Conservation (phyloP, 2,329 filamentous ascomycete genomes). For the Calonectria hongkongensis region DNA sequence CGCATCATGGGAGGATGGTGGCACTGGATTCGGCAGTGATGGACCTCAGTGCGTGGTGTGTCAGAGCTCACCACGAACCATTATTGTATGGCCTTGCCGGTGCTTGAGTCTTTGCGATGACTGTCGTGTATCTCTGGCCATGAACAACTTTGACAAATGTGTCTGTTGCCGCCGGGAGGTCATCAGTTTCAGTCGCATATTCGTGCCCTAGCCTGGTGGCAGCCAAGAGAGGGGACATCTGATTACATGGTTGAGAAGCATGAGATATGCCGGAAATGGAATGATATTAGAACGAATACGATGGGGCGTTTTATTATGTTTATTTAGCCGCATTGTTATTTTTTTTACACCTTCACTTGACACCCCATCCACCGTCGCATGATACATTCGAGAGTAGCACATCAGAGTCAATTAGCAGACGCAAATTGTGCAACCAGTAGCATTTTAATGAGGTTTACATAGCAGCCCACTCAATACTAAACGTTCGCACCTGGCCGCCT, state of each 20-base stretch:
- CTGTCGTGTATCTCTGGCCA: conserved; percentile 92
- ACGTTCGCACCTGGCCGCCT: conserved; percentile 76
- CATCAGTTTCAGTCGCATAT: conserved; percentile 91
- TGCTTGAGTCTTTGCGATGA: conserved; percentile 97
- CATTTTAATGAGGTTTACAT: conserved; percentile 75
- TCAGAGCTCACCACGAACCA: conserved; percentile 87
- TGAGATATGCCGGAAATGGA: conserved; percentile 13
- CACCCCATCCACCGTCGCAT: background rate
- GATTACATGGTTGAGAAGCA: background rate
- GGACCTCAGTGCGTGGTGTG: conserved; percentile 95
- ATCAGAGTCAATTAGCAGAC: background rate
- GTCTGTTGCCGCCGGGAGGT: conserved; percentile 95
- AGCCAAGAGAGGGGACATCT: background rate
- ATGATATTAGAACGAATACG: conserved; percentile 25
- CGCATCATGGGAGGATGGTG: conserved; percentile 80
- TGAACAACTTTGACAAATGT: conserved; percentile 98
- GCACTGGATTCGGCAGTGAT: conserved; percentile 80
- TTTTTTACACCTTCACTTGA: background rate
- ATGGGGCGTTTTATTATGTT: conserved; percentile 25
- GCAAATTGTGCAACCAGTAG: conserved; percentile 9
- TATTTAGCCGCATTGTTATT: conserved; percentile 19
- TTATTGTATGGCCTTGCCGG: conserved; percentile 97
- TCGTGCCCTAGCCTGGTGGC: conserved; percentile 76
- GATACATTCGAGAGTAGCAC: background rate
- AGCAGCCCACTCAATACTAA: conserved; percentile 94